Evolutionary conservation across 768 basidiomycete genomes (phyloP).

Genomic region (Peribolospora baueri): DNA sequence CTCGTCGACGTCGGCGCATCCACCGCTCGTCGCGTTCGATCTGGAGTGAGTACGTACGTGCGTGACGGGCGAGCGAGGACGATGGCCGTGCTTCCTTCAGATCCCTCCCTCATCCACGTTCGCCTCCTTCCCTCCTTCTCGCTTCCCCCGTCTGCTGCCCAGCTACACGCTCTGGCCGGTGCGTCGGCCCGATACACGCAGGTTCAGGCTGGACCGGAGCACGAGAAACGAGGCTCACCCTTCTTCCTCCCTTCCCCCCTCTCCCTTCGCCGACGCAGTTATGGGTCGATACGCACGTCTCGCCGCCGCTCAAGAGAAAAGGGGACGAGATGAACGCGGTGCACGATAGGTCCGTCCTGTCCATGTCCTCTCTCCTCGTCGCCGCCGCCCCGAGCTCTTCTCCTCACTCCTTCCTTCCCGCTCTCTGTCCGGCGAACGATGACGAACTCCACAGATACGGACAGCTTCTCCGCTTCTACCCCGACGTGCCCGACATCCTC

Average conservation of each 20-base stretch:
- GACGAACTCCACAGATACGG: slow-evolving; percentile 24
- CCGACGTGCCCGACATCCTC: slow-evolving; percentile 56
- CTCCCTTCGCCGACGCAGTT: slow-evolving; percentile 16
- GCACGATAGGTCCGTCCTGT: slow-evolving; percentile 15
- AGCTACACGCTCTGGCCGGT: too few species aligned
- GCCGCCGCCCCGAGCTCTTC: not conserved
- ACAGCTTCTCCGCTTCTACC: slow-evolving; percentile 41
- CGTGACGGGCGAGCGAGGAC: slow-evolving; percentile 3
- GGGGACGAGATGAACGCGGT: slow-evolving; percentile 19
- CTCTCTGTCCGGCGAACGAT: not conserved
- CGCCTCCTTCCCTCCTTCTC: not conserved
- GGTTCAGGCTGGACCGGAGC: too few species aligned
- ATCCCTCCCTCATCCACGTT: not conserved
- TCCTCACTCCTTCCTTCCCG: not conserved
- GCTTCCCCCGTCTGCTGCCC: not conserved
- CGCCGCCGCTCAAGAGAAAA: slow-evolving; percentile 21
- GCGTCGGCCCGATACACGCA: too few species aligned
- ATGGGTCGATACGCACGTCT: slow-evolving; percentile 62
- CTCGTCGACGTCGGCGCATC: too few species aligned
- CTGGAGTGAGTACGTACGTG: slow-evolving; percentile 35
- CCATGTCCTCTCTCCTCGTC: not conserved
- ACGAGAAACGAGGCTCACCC: not conserved
- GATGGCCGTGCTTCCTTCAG: not conserved
- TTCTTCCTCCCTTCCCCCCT: not conserved
- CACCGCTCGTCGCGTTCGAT: slow-evolving; percentile 44